Evolutionary conservation across 495 filamentous ascomycete species (phyloP).

Genomic region (Xylaria acuta): DNA sequence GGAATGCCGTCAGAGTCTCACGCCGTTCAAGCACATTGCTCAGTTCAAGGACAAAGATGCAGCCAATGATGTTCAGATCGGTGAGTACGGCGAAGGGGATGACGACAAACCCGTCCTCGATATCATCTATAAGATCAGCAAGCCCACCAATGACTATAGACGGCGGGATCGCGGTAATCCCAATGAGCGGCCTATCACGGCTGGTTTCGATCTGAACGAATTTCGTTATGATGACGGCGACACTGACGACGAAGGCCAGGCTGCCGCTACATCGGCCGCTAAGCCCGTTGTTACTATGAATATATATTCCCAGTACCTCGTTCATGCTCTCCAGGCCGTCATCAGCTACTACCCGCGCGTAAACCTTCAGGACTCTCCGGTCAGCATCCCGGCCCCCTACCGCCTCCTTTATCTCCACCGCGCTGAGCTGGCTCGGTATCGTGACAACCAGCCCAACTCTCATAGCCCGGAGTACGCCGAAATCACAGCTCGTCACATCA

Average conservation of each 20-base stretch:
- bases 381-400: conserved; percentile 38
- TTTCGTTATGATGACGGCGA: conserved; percentile 9
- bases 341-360: conserved; percentile 40
- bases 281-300: conserved; percentile 36
- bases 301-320: conserved; percentile 41
- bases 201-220: conserved; percentile 20
- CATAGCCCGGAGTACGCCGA: conserved; percentile 37
- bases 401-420: conserved; percentile 42
- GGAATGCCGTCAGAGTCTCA: conserved; percentile 36
- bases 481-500: conserved; percentile 39
- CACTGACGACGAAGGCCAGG: conserved; percentile 4
- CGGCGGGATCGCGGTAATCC: conserved; percentile 4
- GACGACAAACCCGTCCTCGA: conserved; percentile 39
- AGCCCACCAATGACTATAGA: background rate
- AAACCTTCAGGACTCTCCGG: conserved; percentile 26
- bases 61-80: conserved; percentile 1
- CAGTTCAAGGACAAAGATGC: conserved; percentile 18
- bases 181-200: conserved; percentile 22
- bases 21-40: conserved; percentile 28
- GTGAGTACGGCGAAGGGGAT: conserved; percentile 13
- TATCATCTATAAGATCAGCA: conserved; percentile 27
- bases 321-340: conserved; percentile 40
- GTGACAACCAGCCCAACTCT: conserved; percentile 37
- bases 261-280: conserved; percentile 14
- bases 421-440: conserved; percentile 37